These are phyloP conservation scores for Psidium guajava DNA, from an alignment of 345 rosid species.

Conservation along the genomic window DNA sequence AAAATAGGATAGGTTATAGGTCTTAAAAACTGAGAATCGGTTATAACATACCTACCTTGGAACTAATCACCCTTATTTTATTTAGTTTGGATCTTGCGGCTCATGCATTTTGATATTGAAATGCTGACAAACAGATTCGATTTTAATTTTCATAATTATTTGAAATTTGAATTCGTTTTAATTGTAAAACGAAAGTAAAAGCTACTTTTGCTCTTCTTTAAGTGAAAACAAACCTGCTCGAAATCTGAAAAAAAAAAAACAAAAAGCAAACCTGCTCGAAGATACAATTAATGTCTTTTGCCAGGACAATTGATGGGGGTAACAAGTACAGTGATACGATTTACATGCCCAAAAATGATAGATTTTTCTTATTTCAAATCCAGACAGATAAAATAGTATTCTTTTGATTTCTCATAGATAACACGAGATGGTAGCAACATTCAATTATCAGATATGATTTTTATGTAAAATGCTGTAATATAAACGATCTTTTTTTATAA, in stretches of 20 bases:
- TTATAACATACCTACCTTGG: too few relatives aligned
- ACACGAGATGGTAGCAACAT: not conserved
- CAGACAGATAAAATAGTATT: not conserved
- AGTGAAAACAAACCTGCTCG: too few relatives aligned
- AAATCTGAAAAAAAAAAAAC: too few relatives aligned
- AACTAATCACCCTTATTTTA: too few relatives aligned
- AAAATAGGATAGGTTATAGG: too few relatives aligned
- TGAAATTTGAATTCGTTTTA: not conserved
- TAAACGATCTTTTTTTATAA: accelerated
- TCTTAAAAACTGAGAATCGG: too few relatives aligned
- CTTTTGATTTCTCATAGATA: not conserved
- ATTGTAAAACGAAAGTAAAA: not conserved
- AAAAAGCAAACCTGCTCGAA: not conserved
- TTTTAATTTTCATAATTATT: not conserved
- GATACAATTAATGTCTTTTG: not conserved
- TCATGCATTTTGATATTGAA: not conserved
- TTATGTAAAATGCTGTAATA: accelerated
- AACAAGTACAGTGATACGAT: too few relatives aligned
- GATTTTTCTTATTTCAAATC: too few relatives aligned
- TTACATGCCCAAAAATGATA: too few relatives aligned
- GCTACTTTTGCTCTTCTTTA: not conserved
- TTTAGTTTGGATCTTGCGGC: not conserved
- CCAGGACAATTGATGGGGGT: too few relatives aligned
- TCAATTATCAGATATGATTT: not conserved
- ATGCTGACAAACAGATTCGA: not conserved